These are phyloP conservation scores for Mortierella alpina DNA, from an alignment of 192 early-diverging fungal species.

Conservation along the genomic window DNA sequence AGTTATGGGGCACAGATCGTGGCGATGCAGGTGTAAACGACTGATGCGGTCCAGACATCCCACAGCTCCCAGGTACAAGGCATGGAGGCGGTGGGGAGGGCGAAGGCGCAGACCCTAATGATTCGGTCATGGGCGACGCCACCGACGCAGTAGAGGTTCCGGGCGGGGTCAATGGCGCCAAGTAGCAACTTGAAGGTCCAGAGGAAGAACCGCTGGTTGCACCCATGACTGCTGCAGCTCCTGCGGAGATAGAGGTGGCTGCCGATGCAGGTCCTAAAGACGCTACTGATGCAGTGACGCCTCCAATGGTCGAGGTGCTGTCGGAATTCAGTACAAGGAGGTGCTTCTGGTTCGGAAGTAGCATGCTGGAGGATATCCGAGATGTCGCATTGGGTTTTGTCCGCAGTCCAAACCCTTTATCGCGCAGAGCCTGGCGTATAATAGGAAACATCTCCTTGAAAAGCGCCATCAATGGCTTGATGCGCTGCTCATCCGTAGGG, in stretches of 20 bases:
- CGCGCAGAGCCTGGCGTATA: constrained; percentile 40
- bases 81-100: constrained; percentile 32
- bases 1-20: no score
- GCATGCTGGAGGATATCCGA: constrained; percentile 33
- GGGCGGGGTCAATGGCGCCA: constrained; percentile 47
- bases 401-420: constrained; percentile 48
- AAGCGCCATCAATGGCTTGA: constrained; percentile 46
- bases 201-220: neutral
- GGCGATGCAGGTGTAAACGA: no score
- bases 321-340: constrained; percentile 7
- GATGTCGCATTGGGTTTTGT: constrained; percentile 44
- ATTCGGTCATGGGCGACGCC: constrained; percentile 38
- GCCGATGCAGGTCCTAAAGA: constrained; percentile 23
- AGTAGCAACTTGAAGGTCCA: constrained; percentile 30
- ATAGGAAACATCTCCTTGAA: constrained; percentile 55
- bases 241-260: constrained; percentile 19
- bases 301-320: constrained; percentile 10
- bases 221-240: constrained; percentile 23
- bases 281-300: constrained; percentile 1
- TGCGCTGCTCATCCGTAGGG: constrained; percentile 35
- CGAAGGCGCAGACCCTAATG: constrained; percentile 41
- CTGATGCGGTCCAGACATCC: neutral
- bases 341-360: constrained; percentile 24
- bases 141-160: constrained; percentile 33
- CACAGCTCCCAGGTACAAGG: neutral